Evolutionary conservation across 129 eudicot genomes (phyloP).

Genomic region (Silybum marianum): DNA sequence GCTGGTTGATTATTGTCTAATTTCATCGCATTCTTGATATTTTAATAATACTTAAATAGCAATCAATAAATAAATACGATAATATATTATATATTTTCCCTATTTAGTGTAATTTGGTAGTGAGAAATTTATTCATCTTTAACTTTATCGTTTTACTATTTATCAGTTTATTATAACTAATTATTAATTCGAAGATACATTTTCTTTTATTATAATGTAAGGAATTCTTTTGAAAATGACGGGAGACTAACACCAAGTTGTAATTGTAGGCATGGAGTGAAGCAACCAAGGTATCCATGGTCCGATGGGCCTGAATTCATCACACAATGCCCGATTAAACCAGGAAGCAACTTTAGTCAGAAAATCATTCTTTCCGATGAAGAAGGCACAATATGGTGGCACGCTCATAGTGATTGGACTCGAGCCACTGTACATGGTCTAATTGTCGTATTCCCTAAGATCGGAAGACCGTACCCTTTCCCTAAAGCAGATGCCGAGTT

Average conservation of each 20-base stretch:
- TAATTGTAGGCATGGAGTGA: conserved; percentile 67
- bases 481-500: conserved; percentile 43
- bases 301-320: conserved; percentile 64
- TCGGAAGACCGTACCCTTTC: conserved; percentile 47
- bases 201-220: background rate
- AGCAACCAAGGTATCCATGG: conserved; percentile 65
- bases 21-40: no score
- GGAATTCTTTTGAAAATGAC: background rate
- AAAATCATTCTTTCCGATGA: conserved; percentile 49
- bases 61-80: no score
- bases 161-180: background rate
- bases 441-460: conserved; percentile 42
- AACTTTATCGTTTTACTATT: no score
- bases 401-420: conserved; percentile 72
- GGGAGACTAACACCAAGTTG: background rate
- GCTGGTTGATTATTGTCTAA: no score
- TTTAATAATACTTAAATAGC: no score
- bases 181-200: no score
- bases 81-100: no score
- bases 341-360: conserved; percentile 51
- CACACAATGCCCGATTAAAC: conserved; percentile 68
- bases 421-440: conserved; percentile 66
- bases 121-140: no score
- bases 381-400: conserved; percentile 79
- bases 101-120: background rate